Evolutionary conservation across 306 rosid species (phyloP).

Genomic region (Carpinus viminea): DNA sequence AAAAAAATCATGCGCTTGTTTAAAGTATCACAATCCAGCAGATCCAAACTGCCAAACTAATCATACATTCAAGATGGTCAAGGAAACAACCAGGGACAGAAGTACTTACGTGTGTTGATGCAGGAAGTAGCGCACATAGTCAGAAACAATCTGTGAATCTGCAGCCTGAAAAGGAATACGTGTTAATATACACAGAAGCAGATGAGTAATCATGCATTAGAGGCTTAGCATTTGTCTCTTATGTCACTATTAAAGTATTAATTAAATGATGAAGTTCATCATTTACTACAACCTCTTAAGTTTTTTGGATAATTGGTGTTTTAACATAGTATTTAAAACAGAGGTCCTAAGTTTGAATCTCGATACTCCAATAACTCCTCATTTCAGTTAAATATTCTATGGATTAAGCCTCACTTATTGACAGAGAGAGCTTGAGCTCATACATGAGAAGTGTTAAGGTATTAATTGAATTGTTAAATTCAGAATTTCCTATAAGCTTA

Average conservation of each 20-base stretch:
- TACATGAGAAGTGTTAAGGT: too few species aligned
- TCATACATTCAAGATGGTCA: slow-evolving; percentile 1
- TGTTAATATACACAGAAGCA: slow-evolving; percentile 10
- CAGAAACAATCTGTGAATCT: slow-evolving; percentile 91
- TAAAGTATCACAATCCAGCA: not conserved
- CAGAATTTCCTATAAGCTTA: too few species aligned
- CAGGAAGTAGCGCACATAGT: slow-evolving; percentile 87
- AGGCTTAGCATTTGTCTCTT: slow-evolving; percentile 1
- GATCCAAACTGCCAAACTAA: slow-evolving; percentile 4
- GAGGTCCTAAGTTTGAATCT: too few species aligned
- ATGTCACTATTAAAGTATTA: not conserved
- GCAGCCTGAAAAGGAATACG: slow-evolving; percentile 70
- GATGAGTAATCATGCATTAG: not conserved
- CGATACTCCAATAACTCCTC: too few species aligned
- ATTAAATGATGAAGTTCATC: too few species aligned
- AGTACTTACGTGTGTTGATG: slow-evolving; percentile 87
- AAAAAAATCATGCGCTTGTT: not conserved
- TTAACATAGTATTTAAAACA: too few species aligned
- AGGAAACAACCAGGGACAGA: not conserved
- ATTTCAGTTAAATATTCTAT: too few species aligned
- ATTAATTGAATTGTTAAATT: too few species aligned
- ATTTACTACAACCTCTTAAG: too few species aligned
- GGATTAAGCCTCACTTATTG: too few species aligned
- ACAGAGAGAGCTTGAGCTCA: too few species aligned
- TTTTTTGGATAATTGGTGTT: too few species aligned